Percentiles rank a stretch among this genome's conserved stretches.
Conservation (phyloP, 1,139 yeast genomes). For the Hyphopichia burtonii region DNA sequence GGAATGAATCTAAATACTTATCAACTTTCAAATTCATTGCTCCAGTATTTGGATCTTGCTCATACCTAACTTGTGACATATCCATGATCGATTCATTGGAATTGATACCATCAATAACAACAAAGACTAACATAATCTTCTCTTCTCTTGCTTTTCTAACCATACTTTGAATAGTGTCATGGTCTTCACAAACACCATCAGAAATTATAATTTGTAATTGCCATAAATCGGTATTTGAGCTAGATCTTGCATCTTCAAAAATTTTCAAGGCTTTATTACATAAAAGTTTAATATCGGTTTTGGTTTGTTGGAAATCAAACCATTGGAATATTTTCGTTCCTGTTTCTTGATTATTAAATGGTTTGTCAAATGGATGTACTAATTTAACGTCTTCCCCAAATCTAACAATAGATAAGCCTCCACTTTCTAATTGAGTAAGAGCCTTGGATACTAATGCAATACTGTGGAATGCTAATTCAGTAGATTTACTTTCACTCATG, state of each 20-base stretch:
- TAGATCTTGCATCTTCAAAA: slow-evolving; percentile 67
- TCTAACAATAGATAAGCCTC: slow-evolving; percentile 85
- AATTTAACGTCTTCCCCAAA: slow-evolving; percentile 85
- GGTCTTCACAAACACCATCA: slow-evolving; percentile 97
- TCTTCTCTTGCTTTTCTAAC: slow-evolving; percentile 93
- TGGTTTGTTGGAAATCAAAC: slow-evolving; percentile 87
- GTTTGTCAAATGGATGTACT: slow-evolving; percentile 87
- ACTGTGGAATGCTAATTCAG: slow-evolving; percentile 89
- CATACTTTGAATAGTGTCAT: slow-evolving; percentile 72
- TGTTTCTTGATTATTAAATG: slow-evolving; percentile 71
- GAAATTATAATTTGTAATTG: slow-evolving; percentile 89
- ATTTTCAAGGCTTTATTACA: slow-evolving; percentile 70
- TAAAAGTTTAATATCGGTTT: slow-evolving; percentile 78
- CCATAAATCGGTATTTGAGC: slow-evolving; percentile 72
- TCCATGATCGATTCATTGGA: slow-evolving; percentile 86
- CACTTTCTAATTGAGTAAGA: slow-evolving; percentile 89
- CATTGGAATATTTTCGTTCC: slow-evolving; percentile 85
- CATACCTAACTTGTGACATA: slow-evolving; percentile 88
- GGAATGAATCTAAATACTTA: slow-evolving; percentile 88
- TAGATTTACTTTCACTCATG: slow-evolving; percentile 91
- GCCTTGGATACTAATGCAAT: slow-evolving; percentile 95
- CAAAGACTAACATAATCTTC: slow-evolving; percentile 92
- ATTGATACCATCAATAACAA: slow-evolving; percentile 86
- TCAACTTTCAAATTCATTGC: slow-evolving; percentile 72
- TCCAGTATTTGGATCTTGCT: slow-evolving; percentile 64